Conservation (phyloP, 2,329 filamentous ascomycete genomes). For the Talaromyces sp. region DNA sequence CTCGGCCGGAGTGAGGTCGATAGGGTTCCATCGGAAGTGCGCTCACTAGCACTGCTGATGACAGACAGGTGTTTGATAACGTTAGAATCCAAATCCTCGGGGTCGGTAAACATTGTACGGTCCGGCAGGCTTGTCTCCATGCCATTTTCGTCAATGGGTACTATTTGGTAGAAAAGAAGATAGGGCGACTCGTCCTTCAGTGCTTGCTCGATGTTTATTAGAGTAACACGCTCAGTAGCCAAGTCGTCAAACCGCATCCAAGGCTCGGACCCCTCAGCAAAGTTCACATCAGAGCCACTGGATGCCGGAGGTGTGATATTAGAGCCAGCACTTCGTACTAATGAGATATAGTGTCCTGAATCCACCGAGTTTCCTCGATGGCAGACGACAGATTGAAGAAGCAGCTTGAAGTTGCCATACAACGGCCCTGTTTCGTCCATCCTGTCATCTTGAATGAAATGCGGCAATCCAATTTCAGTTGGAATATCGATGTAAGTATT, state of each 20-base stretch:
- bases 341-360: conserved; percentile 85
- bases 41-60: conserved; percentile 16
- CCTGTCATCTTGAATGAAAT: conserved; percentile 80
- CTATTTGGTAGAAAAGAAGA: conserved; percentile 89
- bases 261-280: conserved; percentile 46
- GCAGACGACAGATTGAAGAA: conserved; percentile 86
- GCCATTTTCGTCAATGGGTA: conserved; percentile 71
- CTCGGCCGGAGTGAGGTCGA: conserved; percentile 29
- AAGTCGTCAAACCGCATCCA: conserved; percentile 96
- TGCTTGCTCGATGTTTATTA: conserved; percentile 72
- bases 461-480: conserved; percentile 72
- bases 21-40: conserved; percentile 16
- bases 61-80: conserved; percentile 16
- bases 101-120: conserved; percentile 23
- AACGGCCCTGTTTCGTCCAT: conserved; percentile 62
- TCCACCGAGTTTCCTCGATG: conserved; percentile 81
- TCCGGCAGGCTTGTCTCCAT: conserved; percentile 26
- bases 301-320: conserved; percentile 22
- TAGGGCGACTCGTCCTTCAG: conserved; percentile 88
- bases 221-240: conserved; percentile 62
- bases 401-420: conserved; percentile 86
- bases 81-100: conserved; percentile 17
- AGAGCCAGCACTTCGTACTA: conserved; percentile 66
- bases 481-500: conserved; percentile 90
- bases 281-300: conserved; percentile 20